Percentiles rank a stretch among this genome's conserved stretches.
phyloP scores from a whole-genome alignment of 164 flowering plant genomes.

The Cinnamomum chago region DNA sequence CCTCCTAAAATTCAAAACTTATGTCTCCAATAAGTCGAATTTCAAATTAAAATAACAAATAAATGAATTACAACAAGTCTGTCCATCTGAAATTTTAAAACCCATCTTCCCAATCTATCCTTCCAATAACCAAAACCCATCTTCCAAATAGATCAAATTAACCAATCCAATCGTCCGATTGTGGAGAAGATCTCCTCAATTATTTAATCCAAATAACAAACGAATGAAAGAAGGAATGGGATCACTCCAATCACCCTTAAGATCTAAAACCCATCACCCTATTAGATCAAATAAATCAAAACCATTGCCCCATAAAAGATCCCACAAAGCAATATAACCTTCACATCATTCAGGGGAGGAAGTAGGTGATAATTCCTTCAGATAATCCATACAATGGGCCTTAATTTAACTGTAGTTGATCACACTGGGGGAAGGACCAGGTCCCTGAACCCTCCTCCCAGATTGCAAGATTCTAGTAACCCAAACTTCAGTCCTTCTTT shows the following conservation, averaged over 20 bases:
- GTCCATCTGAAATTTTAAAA: too few relatives aligned
- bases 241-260: not conserved
- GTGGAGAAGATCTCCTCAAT: slow-evolving; percentile 1
- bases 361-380: too few relatives aligned
- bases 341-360: not conserved
- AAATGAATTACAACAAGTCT: too few relatives aligned
- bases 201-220: not conserved
- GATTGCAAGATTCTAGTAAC: not conserved
- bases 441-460: not conserved
- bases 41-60: too few relatives aligned
- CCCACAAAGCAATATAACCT: not conserved
- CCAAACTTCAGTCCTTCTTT: not conserved
- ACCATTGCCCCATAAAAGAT: not conserved
- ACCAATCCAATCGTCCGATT: slow-evolving; percentile 1
- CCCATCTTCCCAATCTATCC: not conserved
- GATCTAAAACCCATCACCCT: not conserved
- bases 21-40: not conserved
- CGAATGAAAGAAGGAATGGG: not conserved
- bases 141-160: not conserved
- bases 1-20: slow-evolving; percentile 1
- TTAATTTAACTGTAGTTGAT: not conserved
- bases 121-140: not conserved
- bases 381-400: not conserved
- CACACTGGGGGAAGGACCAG: not conserved
- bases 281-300: slow-evolving; percentile 1